These are phyloP conservation scores for Cenchrus fungigraminus DNA, from an alignment of 176 grass and related monocot genomes.

Conservation along the genomic window DNA sequence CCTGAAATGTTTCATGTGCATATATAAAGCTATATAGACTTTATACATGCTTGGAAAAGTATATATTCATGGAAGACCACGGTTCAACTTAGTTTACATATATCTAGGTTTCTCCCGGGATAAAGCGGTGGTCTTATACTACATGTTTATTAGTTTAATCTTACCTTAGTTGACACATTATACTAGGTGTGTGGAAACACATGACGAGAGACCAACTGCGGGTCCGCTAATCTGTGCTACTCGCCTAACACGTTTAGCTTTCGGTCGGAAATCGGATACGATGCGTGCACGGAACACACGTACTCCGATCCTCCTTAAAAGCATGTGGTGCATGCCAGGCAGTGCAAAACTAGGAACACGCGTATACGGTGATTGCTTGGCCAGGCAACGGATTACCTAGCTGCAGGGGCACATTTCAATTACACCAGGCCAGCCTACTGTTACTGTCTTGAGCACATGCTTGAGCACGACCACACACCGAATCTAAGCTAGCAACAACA, in stretches of 20 bases:
- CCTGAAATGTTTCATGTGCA: background rate
- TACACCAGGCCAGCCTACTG: background rate
- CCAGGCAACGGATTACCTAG: constrained; percentile 11
- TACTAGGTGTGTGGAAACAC: background rate
- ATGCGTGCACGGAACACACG: constrained; percentile 2
- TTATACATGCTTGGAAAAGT: background rate
- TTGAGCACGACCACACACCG: background rate
- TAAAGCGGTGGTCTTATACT: background rate
- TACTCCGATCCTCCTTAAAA: background rate
- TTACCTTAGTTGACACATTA: constrained; percentile 29
- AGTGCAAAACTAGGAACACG: background rate
- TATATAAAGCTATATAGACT: background rate
- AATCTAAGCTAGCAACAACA: background rate
- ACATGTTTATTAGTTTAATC: background rate
- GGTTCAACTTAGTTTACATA: constrained; percentile 10
- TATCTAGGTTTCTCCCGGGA: background rate
- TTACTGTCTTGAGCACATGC: background rate
- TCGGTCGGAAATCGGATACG: background rate
- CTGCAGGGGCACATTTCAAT: background rate
- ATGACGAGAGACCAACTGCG: constrained; percentile 19
- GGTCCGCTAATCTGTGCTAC: constrained; percentile 1
- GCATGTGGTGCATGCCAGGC: background rate
- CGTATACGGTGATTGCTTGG: background rate
- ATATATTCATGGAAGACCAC: background rate
- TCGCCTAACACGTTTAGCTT: constrained; percentile 38